Conservation (phyloP, 1,139 yeast species). For the Pichia cactophila region DNA sequence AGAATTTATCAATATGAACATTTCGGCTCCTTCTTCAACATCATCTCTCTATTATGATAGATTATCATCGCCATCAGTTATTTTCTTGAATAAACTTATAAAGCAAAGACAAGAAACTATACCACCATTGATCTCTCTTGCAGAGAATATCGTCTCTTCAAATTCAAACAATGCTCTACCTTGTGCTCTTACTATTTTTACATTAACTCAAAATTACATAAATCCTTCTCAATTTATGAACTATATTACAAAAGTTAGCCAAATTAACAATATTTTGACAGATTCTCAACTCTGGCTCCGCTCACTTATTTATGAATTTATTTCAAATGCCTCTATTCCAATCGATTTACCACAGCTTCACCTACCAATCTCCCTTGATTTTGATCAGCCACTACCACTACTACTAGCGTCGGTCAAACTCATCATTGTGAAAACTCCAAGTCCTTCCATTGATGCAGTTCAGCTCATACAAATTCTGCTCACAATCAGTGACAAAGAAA, state of each 20-base stretch:
- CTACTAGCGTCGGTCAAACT: conserved; percentile 11
- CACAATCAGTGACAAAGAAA: conserved; percentile 43
- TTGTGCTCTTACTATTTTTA: conserved; percentile 42
- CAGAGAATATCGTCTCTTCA: conserved; percentile 36
- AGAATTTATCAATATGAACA: conserved; percentile 69
- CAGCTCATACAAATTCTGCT: conserved; percentile 43
- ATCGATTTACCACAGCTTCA: conserved; percentile 1
- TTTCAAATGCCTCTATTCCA: conserved; percentile 7
- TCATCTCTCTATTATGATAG: background rate
- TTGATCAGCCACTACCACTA: conserved; percentile 10
- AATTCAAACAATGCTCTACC: conserved; percentile 30
- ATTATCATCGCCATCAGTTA: background rate
- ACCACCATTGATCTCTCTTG: conserved; percentile 4
- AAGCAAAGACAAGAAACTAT: background rate
- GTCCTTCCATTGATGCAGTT: conserved; percentile 6
- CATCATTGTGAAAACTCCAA: conserved; percentile 6
- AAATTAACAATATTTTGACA: conserved; percentile 1
- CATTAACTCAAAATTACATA: conserved; percentile 38
- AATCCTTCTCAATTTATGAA: conserved; percentile 26
- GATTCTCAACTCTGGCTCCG: conserved; percentile 30
- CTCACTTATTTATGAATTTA: conserved; percentile 11
- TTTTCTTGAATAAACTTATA: conserved; percentile 3
- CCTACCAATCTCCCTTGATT: conserved; percentile 4
- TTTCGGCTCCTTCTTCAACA: background rate
- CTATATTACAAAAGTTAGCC: background rate